Percentiles rank a stretch among this genome's conserved stretches.
Conservation (phyloP, 148 eudicot species). For the Amaranthus hypochondriacus region DNA sequence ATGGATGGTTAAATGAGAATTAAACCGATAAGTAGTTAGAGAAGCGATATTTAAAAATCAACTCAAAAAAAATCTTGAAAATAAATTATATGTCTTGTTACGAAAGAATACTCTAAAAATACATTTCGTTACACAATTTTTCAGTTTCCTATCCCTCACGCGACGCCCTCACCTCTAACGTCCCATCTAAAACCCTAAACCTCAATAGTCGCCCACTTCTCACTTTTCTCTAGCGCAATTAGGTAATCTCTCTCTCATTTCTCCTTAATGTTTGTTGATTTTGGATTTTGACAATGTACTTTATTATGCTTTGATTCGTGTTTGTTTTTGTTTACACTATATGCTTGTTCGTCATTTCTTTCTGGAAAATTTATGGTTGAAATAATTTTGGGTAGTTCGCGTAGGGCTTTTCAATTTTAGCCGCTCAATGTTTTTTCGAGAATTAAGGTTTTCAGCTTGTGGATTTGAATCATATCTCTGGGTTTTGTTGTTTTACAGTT, state of each 20-base stretch:
- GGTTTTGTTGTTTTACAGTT: background rate
- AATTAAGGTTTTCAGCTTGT: background rate
- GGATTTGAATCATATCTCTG: background rate
- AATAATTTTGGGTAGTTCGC: background rate
- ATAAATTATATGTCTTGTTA: too few relatives aligned
- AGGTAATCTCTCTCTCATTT: constrained; percentile 9
- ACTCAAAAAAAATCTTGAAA: too few relatives aligned
- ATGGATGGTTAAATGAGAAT: too few relatives aligned
- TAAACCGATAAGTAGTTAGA: too few relatives aligned
- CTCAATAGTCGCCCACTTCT: background rate
- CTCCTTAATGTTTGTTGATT: background rate
- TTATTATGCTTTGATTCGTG: background rate
- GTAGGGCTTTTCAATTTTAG: background rate
- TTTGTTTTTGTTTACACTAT: background rate
- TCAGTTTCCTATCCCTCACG: too few relatives aligned
- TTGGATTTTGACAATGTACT: background rate
- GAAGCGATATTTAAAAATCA: too few relatives aligned
- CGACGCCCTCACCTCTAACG: background rate
- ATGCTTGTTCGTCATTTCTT: background rate
- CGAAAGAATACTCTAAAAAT: too few relatives aligned
- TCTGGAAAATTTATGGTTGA: background rate
- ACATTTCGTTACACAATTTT: too few relatives aligned
- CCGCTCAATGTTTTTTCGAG: too few relatives aligned
- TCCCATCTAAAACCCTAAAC: constrained; percentile 25
- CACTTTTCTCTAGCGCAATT: background rate